Percentiles rank a stretch among this genome's conserved stretches.
Evolutionary conservation across 208 protist species (phyloP).

Genomic region (Vickermania ingenoplastis): DNA sequence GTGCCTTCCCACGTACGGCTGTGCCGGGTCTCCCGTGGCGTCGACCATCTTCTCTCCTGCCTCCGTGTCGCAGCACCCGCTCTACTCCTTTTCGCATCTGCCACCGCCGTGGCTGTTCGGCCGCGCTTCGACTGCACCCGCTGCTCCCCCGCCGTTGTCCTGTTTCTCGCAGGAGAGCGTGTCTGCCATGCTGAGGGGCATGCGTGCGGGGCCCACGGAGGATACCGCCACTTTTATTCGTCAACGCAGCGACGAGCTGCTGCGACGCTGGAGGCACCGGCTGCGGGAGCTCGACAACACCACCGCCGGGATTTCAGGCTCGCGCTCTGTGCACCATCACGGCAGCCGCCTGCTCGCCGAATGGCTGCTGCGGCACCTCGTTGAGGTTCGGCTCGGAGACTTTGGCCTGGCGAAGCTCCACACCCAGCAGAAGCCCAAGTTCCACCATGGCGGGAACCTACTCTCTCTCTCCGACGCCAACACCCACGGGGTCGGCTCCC

Average conservation of each 20-base stretch:
- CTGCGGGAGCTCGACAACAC: neutral
- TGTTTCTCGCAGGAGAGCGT: neutral
- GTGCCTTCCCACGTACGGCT: neutral
- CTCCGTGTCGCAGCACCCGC: neutral
- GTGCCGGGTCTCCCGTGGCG: neutral
- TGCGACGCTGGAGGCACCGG: neutral
- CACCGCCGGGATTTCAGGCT: neutral
- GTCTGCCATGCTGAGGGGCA: neutral
- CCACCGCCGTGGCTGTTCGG: neutral
- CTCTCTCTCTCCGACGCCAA: constrained; percentile 14
- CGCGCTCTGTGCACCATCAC: constrained; percentile 1
- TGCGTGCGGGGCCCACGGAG: neutral
- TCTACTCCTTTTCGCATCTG: neutral
- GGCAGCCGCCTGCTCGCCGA: constrained; percentile 1
- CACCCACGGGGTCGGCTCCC: constrained; percentile 74
- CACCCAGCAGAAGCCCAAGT: constrained; percentile 10
- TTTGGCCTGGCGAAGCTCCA: constrained; percentile 66
- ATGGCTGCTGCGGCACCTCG: constrained; percentile 38
- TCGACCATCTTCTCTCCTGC: too few species aligned
- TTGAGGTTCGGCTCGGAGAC: constrained; percentile 72
- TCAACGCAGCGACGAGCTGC: neutral
- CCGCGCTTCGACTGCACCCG: too few species aligned
- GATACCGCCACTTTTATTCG: neutral
- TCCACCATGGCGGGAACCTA: neutral
- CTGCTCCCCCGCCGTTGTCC: neutral